Evolutionary conservation across 768 basidiomycete genomes (phyloP).

Genomic region (Termitomyces sp.): DNA sequence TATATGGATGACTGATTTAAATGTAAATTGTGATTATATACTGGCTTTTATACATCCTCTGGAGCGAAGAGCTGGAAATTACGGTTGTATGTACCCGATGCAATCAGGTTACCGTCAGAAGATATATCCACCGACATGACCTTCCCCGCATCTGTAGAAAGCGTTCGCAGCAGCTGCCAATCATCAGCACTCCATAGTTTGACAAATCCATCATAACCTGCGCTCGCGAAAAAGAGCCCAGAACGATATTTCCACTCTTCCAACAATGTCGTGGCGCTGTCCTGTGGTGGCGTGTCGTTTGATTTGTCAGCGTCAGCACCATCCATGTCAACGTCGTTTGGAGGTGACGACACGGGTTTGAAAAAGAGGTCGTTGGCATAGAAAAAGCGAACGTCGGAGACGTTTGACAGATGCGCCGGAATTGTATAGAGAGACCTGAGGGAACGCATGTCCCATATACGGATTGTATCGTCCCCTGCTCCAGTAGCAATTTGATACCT

Average conservation of each 20-base stretch:
- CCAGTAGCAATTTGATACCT: conserved; percentile 98
- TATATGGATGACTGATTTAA: conserved; percentile 10
- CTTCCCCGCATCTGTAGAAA: conserved; percentile 95
- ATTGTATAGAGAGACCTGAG: conserved; percentile 93
- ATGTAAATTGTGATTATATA: conserved; percentile 15
- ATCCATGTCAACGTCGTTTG: conserved; percentile 46
- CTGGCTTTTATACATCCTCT: conserved; percentile 43
- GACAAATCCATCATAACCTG: conserved; percentile 93
- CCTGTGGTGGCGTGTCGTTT: conserved; percentile 32
- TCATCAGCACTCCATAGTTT: conserved; percentile 98
- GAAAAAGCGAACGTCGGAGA: conserved; percentile 96
- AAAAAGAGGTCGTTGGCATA: conserved; percentile 53
- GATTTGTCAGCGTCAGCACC: conserved; percentile 33
- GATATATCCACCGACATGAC: conserved; percentile 97
- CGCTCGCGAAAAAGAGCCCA: conserved; percentile 88
- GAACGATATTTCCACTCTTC: conserved; percentile 81
- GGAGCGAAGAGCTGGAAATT: conserved; percentile 92
- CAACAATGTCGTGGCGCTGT: conserved; percentile 28
- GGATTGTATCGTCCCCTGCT: conserved; percentile 94
- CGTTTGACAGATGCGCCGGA: conserved; percentile 91
- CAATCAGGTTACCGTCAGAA: conserved; percentile 77
- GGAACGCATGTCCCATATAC: conserved; percentile 97
- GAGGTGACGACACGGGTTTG: conserved; percentile 29
- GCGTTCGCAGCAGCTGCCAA: conserved; percentile 86
- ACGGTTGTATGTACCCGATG: conserved; percentile 88